Conservation (phyloP, 1,284 basidiomycete genomes). For the Pseudomicrostroma phylloplanum region DNA sequence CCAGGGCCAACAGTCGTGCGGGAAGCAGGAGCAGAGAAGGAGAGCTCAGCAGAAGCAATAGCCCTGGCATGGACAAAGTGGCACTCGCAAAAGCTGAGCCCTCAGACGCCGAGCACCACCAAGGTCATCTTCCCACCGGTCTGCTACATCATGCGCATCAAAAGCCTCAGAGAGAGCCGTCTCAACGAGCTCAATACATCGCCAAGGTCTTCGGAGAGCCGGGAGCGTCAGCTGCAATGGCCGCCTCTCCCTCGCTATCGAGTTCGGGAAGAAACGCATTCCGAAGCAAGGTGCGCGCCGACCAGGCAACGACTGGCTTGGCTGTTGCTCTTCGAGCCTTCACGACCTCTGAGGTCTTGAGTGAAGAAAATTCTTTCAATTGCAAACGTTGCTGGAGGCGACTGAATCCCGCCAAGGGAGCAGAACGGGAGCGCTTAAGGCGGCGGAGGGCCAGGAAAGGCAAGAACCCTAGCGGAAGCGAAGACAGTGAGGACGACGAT, state of each 20-base stretch:
- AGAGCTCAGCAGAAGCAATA: not conserved
- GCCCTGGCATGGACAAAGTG: not conserved
- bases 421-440: constrained; percentile 46
- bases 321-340: constrained; percentile 69
- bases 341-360: constrained; percentile 79
- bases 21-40: not conserved
- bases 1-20: not conserved
- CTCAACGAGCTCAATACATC: constrained; percentile 14
- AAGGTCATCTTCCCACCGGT: not conserved
- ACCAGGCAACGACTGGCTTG: constrained; percentile 51
- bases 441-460: constrained; percentile 48
- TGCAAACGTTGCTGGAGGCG: constrained; percentile 89
- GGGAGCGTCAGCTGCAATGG: constrained; percentile 4
- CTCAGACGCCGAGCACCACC: too few relatives aligned
- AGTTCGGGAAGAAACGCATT: constrained; percentile 10
- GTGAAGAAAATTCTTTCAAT: constrained; percentile 87
- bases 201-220: constrained; percentile 14
- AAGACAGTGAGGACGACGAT: constrained; percentile 33
- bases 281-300: constrained; percentile 22
- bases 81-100: not conserved
- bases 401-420: constrained; percentile 57
- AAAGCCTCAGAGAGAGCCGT: not conserved
- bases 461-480: constrained; percentile 51
- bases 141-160: not conserved
- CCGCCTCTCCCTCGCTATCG: not conserved